Conservation (phyloP, 306 rosid species). For the Ammopiptanthus mongolicus region DNA sequence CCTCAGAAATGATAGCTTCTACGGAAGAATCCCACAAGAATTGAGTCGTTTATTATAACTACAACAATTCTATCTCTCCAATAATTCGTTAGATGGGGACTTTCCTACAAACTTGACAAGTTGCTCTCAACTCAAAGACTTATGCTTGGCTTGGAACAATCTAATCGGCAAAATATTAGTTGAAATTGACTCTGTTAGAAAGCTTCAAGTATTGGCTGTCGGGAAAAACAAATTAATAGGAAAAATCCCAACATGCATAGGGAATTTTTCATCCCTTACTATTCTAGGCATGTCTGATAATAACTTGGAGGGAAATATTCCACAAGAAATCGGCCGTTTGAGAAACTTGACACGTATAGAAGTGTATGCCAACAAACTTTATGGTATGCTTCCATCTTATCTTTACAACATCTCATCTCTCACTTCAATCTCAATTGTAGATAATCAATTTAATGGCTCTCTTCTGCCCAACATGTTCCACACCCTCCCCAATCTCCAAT, state of each 20-base stretch:
- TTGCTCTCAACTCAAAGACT: too few relatives aligned
- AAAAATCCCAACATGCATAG: too few relatives aligned
- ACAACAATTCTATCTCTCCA: too few relatives aligned
- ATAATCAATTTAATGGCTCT: slow-evolving; percentile 18
- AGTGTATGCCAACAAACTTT: neutral
- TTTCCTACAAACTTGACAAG: too few relatives aligned
- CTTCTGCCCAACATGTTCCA: slow-evolving; percentile 30
- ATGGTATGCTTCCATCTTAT: slow-evolving; percentile 26
- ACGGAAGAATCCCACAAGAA: neutral
- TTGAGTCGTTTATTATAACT: too few relatives aligned
- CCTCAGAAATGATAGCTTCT: neutral
- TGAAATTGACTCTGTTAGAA: too few relatives aligned
- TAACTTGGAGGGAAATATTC: slow-evolving; percentile 27
- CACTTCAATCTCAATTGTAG: neutral
- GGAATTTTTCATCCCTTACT: too few relatives aligned
- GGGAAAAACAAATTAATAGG: too few relatives aligned
- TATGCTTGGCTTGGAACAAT: too few relatives aligned
- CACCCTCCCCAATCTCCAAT: slow-evolving; percentile 15
- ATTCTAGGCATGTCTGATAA: neutral
- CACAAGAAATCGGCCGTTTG: slow-evolving; percentile 18
- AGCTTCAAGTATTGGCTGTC: too few relatives aligned
- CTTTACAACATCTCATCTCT: slow-evolving; percentile 40
- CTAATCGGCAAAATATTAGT: too few relatives aligned
- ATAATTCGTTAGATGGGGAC: too few relatives aligned
- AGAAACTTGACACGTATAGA: neutral